These are phyloP conservation scores for Rhytidiadelphus loreus DNA, from an alignment of 225 moss, liverwort and hornwort genomes.

Conservation along the genomic window DNA sequence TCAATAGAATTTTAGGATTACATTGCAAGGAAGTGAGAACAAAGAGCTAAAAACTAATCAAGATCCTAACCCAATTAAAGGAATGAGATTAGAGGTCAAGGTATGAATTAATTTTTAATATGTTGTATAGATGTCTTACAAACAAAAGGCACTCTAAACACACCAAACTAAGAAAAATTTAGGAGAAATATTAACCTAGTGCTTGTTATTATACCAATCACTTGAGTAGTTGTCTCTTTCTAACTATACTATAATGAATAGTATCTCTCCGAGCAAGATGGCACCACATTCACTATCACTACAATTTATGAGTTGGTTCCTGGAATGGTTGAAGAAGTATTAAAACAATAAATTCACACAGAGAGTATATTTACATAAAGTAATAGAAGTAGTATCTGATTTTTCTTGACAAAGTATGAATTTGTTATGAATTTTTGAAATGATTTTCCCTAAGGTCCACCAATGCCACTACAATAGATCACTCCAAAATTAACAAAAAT, in stretches of 20 bases:
- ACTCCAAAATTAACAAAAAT: neutral
- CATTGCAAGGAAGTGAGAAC: neutral
- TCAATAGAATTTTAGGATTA: neutral
- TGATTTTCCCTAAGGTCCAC: rapidly evolving
- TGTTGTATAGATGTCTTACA: neutral
- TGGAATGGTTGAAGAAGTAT: neutral
- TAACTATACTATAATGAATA: neutral
- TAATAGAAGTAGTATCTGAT: neutral
- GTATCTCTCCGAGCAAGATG: neutral
- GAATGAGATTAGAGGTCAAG: neutral
- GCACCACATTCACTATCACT: rapidly evolving
- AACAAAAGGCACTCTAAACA: too few relatives aligned
- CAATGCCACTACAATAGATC: rapidly evolving
- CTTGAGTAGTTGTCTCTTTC: neutral
- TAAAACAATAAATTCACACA: neutral
- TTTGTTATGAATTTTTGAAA: neutral
- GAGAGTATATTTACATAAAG: neutral
- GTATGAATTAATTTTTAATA: too few relatives aligned
- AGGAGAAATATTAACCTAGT: rapidly evolving
- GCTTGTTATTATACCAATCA: rapidly evolving
- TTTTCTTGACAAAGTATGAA: neutral
- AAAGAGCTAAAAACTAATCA: neutral
- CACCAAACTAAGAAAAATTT: rapidly evolving
- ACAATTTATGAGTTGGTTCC: neutral
- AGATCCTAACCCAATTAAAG: neutral